Conservation (phyloP, 164 flowering plant genomes). For the Piper longum region DNA sequence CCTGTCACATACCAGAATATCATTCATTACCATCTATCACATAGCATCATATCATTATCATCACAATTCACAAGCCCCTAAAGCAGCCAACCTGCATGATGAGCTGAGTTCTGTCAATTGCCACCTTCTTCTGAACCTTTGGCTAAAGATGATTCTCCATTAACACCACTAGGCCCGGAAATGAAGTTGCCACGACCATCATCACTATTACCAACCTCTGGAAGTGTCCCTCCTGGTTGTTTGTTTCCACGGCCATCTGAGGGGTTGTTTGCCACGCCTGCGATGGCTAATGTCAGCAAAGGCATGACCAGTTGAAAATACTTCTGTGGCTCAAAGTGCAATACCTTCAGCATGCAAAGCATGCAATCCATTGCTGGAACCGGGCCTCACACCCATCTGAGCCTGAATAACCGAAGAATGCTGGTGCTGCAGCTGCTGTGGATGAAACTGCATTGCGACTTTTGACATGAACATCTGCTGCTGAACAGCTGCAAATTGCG, state of each 20-base stretch:
- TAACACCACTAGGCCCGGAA: constrained; percentile 32
- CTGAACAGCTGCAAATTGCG: constrained; percentile 59
- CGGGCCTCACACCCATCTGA: constrained; percentile 57
- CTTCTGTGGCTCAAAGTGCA: constrained; percentile 20
- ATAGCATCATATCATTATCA: neutral
- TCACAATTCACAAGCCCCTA: neutral
- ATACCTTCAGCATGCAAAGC: constrained; percentile 31
- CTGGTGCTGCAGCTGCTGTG: constrained; percentile 39
- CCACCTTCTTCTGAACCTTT: constrained; percentile 16
- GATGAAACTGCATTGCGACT: constrained; percentile 38
- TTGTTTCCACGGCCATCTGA: constrained; percentile 16
- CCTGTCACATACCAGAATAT: too few relatives aligned
- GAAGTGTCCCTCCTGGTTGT: constrained; percentile 16
- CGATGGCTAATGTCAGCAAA: constrained; percentile 13
- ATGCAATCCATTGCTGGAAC: constrained; percentile 46
- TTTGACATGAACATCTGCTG: constrained; percentile 38
- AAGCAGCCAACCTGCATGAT: neutral
- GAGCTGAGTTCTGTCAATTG: constrained; percentile 4
- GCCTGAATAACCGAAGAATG: constrained; percentile 44
- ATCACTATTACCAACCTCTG: constrained; percentile 31
- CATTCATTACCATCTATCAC: neutral
- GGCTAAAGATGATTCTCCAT: constrained; percentile 27
- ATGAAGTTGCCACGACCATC: constrained; percentile 44
- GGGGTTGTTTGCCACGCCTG: constrained; percentile 9
- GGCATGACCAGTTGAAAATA: constrained; percentile 22